phyloP scores from a whole-genome alignment of 179 eudicot species.

The Sideroxylon spinosum region DNA sequence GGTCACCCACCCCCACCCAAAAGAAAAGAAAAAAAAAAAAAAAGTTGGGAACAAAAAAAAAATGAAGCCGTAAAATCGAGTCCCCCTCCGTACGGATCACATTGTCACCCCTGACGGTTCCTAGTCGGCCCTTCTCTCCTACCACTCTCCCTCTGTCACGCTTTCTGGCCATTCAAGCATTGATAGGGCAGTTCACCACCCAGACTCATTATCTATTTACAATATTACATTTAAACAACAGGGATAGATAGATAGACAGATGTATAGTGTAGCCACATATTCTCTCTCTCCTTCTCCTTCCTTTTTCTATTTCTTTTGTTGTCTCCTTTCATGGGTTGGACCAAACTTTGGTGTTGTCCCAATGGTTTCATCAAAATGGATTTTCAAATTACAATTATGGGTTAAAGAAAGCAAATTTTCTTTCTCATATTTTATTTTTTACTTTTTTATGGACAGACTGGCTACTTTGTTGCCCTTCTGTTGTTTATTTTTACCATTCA shows the following conservation, averaged over 20 bases:
- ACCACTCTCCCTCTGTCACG: not conserved
- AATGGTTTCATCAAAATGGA: not conserved
- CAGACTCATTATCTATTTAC: not conserved
- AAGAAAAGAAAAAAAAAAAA: no score
- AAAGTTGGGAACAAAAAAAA: not conserved
- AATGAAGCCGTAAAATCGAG: slow-evolving; percentile 3
- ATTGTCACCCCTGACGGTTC: not conserved
- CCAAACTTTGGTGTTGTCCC: not conserved
- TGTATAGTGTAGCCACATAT: no score
- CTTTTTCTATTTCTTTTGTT: not conserved
- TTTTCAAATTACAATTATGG: not conserved
- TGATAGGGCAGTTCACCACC: not conserved
- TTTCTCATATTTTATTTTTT: not conserved
- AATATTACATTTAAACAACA: no score
- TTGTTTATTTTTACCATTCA: not conserved
- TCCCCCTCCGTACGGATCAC: not conserved
- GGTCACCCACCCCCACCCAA: no score
- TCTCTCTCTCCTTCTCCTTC: no score
- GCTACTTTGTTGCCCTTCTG: not conserved
- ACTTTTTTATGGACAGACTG: not conserved
- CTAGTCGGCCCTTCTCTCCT: not conserved
- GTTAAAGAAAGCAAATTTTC: not conserved
- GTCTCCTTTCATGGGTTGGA: not conserved
- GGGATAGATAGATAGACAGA: no score
- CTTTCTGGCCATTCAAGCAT: not conserved